Evolutionary conservation across 1,139 yeast genomes (phyloP).

Genomic region (Suhomyces bribrorum): DNA sequence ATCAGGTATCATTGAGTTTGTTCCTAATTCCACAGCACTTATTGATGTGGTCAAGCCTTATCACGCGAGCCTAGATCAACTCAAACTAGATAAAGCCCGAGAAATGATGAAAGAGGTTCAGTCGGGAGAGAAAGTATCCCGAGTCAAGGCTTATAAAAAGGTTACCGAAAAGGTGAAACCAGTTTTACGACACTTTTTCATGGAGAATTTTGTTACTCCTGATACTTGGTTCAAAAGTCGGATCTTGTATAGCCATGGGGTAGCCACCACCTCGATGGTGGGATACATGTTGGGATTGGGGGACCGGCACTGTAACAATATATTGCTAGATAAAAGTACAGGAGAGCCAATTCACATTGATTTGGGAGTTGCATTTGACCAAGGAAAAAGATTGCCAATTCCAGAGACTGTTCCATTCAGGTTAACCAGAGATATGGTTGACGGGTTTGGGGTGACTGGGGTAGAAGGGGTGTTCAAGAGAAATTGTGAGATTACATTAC

Average conservation of each 20-base stretch:
- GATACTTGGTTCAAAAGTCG: conserved; percentile 74
- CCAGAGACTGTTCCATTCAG: conserved; percentile 96
- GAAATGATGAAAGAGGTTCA: conserved; percentile 62
- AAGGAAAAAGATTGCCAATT: conserved; percentile 76
- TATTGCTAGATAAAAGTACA: conserved; percentile 69
- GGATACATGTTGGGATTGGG: conserved; percentile 91
- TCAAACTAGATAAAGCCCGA: conserved; percentile 62
- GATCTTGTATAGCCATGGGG: conserved; percentile 68
- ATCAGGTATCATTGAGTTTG: conserved; percentile 90
- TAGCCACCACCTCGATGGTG: conserved; percentile 82
- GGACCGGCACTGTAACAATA: conserved; percentile 91
- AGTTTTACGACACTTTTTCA: conserved; percentile 67
- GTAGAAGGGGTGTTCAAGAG: conserved; percentile 72
- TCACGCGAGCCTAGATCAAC: conserved; percentile 50
- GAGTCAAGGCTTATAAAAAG: conserved; percentile 52
- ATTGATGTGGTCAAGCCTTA: conserved; percentile 65
- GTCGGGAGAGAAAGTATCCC: conserved; percentile 41
- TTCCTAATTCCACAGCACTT: conserved; percentile 70
- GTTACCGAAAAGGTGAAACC: conserved; percentile 63
- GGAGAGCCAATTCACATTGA: conserved; percentile 98
- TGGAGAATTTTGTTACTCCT: conserved; percentile 64
- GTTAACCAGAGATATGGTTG: conserved; percentile 84
- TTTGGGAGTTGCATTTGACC: conserved; percentile 94
- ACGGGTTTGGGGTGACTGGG: conserved; percentile 88
- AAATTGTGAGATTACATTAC: conserved; percentile 72